phyloP scores from a whole-genome alignment of 2,329 filamentous ascomycete genomes.

The Botryotinia globosa region DNA sequence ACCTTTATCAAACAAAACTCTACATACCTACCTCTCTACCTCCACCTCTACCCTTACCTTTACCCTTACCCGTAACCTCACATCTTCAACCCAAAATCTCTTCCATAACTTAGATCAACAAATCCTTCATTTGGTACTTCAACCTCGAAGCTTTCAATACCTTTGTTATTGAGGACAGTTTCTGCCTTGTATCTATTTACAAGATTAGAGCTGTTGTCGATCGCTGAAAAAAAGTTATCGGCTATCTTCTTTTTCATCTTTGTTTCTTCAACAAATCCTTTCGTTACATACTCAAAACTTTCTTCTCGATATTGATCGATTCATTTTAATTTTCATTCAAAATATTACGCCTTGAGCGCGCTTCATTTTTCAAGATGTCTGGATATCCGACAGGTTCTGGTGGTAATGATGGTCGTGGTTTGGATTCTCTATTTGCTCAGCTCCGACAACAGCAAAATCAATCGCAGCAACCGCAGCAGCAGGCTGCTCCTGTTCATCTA shows the following conservation, averaged over 20 bases:
- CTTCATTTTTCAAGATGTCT: constrained; percentile 37
- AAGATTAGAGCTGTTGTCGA: constrained; percentile 22
- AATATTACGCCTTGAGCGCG: constrained; percentile 36
- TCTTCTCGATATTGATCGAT: constrained; percentile 30
- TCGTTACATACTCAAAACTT: constrained; percentile 18
- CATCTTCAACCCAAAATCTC: neutral
- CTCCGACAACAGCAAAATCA: constrained; percentile 36
- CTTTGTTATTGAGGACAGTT: constrained; percentile 18
- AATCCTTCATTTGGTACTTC: constrained; percentile 4
- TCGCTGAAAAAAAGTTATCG: constrained; percentile 10
- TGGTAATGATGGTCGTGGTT: constrained; percentile 30
- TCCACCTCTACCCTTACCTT: neutral
- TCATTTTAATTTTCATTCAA: constrained; percentile 28
- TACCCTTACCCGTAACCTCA: neutral
- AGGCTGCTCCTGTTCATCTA: constrained; percentile 28
- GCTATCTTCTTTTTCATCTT: constrained; percentile 12
- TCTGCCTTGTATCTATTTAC: constrained; percentile 15
- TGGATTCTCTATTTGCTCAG: constrained; percentile 39
- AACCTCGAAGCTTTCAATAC: neutral
- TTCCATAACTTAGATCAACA: constrained; percentile 11
- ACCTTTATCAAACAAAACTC: constrained; percentile 8
- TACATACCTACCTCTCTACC: neutral
- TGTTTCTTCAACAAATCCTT: constrained; percentile 19
- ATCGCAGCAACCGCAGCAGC: constrained; percentile 12
- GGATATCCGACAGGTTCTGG: constrained; percentile 36